Evolutionary conservation across 2,329 filamentous ascomycete genomes (phyloP).

Genomic region (Fusarium pseudonygamai): DNA sequence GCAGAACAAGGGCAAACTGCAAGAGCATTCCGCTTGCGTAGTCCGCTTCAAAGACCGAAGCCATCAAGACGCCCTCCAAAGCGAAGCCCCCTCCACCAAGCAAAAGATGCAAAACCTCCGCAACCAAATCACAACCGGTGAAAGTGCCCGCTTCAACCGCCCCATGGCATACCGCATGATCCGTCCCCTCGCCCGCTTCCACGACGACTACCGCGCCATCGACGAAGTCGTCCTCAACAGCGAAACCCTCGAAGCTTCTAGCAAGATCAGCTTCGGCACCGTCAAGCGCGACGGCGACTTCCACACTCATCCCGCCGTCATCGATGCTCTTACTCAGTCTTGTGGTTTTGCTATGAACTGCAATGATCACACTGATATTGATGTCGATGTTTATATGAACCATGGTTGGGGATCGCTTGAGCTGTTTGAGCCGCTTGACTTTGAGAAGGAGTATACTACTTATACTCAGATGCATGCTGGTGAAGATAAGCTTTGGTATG

Average conservation of each 20-base stretch:
- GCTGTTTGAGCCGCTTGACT: conserved; percentile 26
- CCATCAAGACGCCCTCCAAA: conserved; percentile 17
- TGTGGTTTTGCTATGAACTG: conserved; percentile 41
- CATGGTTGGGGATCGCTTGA: conserved; percentile 35
- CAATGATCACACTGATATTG: conserved; percentile 34
- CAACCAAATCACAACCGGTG: conserved; percentile 7
- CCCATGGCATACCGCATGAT: conserved; percentile 38
- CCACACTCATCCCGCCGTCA: conserved; percentile 35
- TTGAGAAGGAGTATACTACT: conserved; percentile 34
- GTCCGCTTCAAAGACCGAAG: conserved; percentile 24
- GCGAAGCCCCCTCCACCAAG: not conserved
- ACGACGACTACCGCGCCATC: conserved; percentile 35
- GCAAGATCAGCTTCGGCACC: conserved; percentile 30
- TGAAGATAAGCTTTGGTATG: conserved; percentile 41
- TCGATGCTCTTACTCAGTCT: conserved; percentile 32
- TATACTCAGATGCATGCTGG: conserved; percentile 34
- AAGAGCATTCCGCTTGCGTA: conserved; percentile 25
- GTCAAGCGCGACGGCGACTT: conserved; percentile 28
- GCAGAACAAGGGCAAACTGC: conserved; percentile 13
- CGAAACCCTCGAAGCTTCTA: conserved; percentile 20
- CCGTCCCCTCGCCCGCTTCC: conserved; percentile 32
- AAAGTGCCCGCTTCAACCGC: conserved; percentile 34
- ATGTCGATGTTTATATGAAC: conserved; percentile 35
- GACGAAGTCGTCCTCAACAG: conserved; percentile 36
- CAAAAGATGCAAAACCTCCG: conserved; percentile 30